Conservation (phyloP, 352 stramenopile genomes). For the Pythium pectinolyticum region DNA sequence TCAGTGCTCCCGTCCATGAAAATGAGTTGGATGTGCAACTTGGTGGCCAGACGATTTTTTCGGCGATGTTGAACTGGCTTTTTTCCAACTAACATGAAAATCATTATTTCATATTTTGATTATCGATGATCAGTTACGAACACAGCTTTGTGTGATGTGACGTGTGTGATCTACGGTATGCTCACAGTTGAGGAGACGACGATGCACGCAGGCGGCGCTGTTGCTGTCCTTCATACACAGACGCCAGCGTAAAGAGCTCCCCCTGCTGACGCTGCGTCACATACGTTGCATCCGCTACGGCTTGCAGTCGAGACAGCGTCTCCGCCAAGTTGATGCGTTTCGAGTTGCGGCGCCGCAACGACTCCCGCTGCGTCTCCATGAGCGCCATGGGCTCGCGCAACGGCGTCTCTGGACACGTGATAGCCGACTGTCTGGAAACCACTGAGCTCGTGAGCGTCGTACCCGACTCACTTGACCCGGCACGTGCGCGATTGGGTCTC, state of each 20-base stretch:
- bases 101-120: no score
- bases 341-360: constrained; percentile 1
- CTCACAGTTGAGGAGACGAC: neutral
- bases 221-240: neutral
- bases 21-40: no score
- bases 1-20: no score
- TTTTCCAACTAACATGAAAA: no score
- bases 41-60: no score
- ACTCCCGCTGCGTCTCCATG: neutral
- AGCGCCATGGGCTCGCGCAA: neutral
- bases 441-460: constrained; percentile 18
- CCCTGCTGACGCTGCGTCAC: constrained; percentile 5
- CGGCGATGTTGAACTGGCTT: no score
- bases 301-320: constrained; percentile 13
- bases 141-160: neutral
- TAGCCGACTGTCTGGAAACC: constrained; percentile 15
- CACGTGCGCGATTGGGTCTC: constrained; percentile 1
- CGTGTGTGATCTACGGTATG: neutral
- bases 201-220: neutral
- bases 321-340: constrained; percentile 12
- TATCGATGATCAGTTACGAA: neutral
- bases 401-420: neutral
- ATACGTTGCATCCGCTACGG: constrained; percentile 23
- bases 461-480: constrained; percentile 18
- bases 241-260: constrained; percentile 6